Evolutionary conservation across 2,329 filamentous ascomycete genomes (phyloP).

Genomic region (Xylariaceae sp.): DNA sequence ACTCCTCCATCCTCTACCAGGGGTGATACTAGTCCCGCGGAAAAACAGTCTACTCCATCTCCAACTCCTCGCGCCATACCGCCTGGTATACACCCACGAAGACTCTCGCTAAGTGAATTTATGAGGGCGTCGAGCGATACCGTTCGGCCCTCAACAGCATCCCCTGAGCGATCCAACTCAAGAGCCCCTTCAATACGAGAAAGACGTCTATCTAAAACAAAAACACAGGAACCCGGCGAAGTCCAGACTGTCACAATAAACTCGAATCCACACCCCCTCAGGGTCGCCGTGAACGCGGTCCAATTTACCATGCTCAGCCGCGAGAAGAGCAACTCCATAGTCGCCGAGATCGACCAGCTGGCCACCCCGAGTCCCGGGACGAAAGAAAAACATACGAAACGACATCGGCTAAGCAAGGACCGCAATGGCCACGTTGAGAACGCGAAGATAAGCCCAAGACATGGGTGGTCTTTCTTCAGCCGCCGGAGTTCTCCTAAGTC

Average conservation of each 20-base stretch:
- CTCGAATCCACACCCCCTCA: neutral
- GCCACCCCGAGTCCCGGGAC: slow-evolving; percentile 3
- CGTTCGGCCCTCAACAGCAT: slow-evolving; percentile 6
- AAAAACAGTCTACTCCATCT: neutral
- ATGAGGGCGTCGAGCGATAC: slow-evolving; percentile 13
- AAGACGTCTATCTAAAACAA: slow-evolving; percentile 25
- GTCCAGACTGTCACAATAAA: slow-evolving; percentile 7
- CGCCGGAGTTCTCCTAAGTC: slow-evolving; percentile 13
- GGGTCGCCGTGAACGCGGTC: slow-evolving; percentile 10
- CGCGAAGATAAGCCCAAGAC: neutral
- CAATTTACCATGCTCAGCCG: slow-evolving; percentile 8
- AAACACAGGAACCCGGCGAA: slow-evolving; percentile 7
- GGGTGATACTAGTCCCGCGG: slow-evolving; percentile 7
- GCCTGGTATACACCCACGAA: slow-evolving; percentile 7
- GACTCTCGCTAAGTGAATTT: slow-evolving; percentile 12
- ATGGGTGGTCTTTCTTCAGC: slow-evolving; percentile 18
- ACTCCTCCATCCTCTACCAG: slow-evolving; percentile 14
- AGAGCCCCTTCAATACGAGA: slow-evolving; percentile 15
- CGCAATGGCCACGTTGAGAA: slow-evolving; percentile 2
- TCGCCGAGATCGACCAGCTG: slow-evolving; percentile 10
- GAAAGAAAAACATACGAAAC: slow-evolving; percentile 6
- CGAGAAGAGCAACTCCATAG: slow-evolving; percentile 8
- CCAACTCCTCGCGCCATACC: neutral
- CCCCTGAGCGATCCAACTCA: neutral
- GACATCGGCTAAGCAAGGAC: slow-evolving; percentile 15